Evolutionary conservation across 1,284 basidiomycete genomes (phyloP).

Genomic region (Puccinia sorghi): DNA sequence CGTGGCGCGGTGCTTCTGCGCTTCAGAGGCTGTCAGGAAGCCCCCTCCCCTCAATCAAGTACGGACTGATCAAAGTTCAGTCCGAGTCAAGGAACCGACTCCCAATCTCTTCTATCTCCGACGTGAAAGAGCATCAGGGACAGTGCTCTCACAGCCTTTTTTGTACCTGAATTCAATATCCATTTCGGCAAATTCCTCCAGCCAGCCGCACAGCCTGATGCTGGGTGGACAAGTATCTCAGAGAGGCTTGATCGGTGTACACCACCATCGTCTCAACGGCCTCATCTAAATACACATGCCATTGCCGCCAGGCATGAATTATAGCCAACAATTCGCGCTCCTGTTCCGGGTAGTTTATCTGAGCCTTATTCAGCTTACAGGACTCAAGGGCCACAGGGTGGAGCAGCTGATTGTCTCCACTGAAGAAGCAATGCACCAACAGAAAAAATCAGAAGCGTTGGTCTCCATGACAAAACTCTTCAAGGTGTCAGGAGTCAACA

Average conservation of each 20-base stretch:
- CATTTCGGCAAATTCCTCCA: slow-evolving; percentile 59
- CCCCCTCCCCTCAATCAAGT: no score
- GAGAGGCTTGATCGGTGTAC: slow-evolving; percentile 59
- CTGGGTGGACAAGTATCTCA: slow-evolving; percentile 60
- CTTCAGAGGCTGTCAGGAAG: no score
- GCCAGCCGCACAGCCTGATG: slow-evolving; percentile 60
- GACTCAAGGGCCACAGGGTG: slow-evolving; percentile 49
- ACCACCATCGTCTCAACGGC: slow-evolving; percentile 55
- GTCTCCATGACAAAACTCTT: slow-evolving; percentile 5
- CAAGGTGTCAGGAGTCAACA: background rate
- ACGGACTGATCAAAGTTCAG: background rate
- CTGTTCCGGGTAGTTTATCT: slow-evolving; percentile 51
- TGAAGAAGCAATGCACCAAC: slow-evolving; percentile 47
- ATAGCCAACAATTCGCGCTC: slow-evolving; percentile 51
- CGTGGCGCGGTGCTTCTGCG: background rate
- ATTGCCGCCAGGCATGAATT: slow-evolving; percentile 49
- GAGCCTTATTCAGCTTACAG: slow-evolving; percentile 40
- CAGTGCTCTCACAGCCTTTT: slow-evolving; percentile 58
- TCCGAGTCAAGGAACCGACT: background rate
- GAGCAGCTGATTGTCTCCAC: background rate
- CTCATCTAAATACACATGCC: slow-evolving; percentile 53
- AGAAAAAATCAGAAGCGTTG: slow-evolving; percentile 27
- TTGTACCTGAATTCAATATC: slow-evolving; percentile 57
- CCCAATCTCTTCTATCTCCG: background rate
- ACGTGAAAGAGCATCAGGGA: slow-evolving; percentile 59